A percentile compares a stretch with the other conserved stretches of the same genome.
phyloP scores from a whole-genome alignment of 306 rosid genomes.

The Cicer arietinum region DNA sequence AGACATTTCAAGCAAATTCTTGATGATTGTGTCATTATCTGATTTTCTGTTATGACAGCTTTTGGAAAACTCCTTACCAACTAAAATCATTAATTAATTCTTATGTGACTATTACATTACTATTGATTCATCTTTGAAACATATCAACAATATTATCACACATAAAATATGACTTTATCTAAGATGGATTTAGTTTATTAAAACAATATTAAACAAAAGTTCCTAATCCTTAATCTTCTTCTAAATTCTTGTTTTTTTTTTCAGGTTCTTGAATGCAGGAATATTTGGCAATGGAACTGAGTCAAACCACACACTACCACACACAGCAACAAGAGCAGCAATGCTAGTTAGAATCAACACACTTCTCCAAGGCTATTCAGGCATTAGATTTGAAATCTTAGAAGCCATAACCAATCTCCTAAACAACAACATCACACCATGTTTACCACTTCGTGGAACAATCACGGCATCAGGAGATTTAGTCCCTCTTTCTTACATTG shows the following conservation, averaged over 20 bases:
- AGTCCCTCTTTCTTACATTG: conserved; percentile 88
- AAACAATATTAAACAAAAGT: neutral
- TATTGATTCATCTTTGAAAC: no score
- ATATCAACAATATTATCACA: no score
- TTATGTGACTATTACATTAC: no score
- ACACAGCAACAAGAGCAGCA: conserved; percentile 76
- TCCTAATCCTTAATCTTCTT: neutral
- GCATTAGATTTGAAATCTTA: conserved; percentile 83
- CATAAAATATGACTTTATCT: no score
- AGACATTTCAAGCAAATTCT: no score
- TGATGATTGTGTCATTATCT: no score
- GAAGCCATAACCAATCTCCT: conserved; percentile 80
- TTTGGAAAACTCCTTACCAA: no score
- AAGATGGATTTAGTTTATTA: no score
- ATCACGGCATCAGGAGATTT: conserved; percentile 88
- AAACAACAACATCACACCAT: conserved; percentile 77
- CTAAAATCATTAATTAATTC: no score
- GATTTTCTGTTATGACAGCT: no score
- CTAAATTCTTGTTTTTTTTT: neutral
- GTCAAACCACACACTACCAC: conserved; percentile 66
- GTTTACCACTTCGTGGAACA: conserved; percentile 87
- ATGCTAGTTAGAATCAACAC: conserved; percentile 88
- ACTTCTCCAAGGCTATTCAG: conserved; percentile 95
- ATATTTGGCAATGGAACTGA: conserved; percentile 79
- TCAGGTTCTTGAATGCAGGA: conserved; percentile 87